Evolutionary conservation across 352 stramenopile genomes (phyloP).

Genomic region (Globisporangium iwayamae): DNA sequence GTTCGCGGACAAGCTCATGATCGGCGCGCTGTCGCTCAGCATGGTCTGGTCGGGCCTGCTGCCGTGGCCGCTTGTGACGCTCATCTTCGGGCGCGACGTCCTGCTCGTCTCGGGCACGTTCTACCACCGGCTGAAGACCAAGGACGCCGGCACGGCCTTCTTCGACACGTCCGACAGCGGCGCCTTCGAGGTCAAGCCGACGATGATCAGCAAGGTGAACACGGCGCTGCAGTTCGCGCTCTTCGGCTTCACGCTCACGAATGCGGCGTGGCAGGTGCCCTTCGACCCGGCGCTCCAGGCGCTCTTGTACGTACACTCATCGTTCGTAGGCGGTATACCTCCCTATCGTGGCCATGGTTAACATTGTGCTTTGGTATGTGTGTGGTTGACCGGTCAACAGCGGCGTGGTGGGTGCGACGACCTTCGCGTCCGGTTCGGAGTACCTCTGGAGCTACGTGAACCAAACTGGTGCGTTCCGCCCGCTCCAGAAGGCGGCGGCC

Average conservation of each 20-base stretch:
- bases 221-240: constrained; percentile 73
- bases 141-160: constrained; percentile 60
- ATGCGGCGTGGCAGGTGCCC: constrained; percentile 69
- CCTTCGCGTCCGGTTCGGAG: constrained; percentile 69
- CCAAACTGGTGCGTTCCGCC: constrained; percentile 63
- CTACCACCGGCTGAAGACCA: constrained; percentile 73
- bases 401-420: constrained; percentile 64
- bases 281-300: constrained; percentile 45
- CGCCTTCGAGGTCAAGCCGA: constrained; percentile 70
- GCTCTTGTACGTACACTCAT: constrained; percentile 52
- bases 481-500: constrained; percentile 30
- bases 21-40: constrained; percentile 70
- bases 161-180: constrained; percentile 74
- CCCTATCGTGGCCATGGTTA: not conserved
- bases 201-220: constrained; percentile 76
- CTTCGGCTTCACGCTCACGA: constrained; percentile 70
- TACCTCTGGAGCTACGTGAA: constrained; percentile 77
- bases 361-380: constrained; percentile 1
- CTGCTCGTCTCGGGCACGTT: constrained; percentile 76
- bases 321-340: not conserved
- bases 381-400: constrained; percentile 18
- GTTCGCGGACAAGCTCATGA: constrained; percentile 78
- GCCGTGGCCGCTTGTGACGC: constrained; percentile 50
- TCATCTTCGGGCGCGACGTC: constrained; percentile 74
- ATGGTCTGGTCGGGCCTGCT: constrained; percentile 69